Evolutionary conservation across 768 basidiomycete genomes (phyloP).

Genomic region (Termitomyces sp.): DNA sequence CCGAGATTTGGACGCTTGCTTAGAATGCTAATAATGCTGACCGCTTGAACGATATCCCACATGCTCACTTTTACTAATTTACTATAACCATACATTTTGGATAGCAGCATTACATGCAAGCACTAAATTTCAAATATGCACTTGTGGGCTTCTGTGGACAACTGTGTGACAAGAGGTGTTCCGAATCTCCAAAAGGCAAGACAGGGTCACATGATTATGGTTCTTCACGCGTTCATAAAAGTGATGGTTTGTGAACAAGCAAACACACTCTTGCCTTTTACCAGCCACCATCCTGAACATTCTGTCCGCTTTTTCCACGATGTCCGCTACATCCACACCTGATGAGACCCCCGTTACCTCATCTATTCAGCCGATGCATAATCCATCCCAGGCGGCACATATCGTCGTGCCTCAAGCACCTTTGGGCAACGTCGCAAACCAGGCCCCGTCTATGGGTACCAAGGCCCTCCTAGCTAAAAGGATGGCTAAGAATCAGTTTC

Average conservation of each 20-base stretch:
- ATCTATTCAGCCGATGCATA: slow-evolving; percentile 79
- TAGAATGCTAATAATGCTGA: neutral
- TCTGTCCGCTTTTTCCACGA: neutral
- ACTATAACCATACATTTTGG: neutral
- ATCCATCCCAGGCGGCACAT: slow-evolving; percentile 75
- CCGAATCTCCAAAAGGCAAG: slow-evolving; percentile 1
- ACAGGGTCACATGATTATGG: slow-evolving; percentile 12
- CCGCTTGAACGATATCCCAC: neutral
- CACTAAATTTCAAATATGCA: neutral
- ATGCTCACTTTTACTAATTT: neutral
- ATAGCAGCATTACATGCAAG: neutral
- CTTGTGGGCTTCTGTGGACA: neutral
- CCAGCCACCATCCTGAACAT: neutral
- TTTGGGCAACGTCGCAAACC: slow-evolving; percentile 58
- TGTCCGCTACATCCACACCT: slow-evolving; percentile 45
- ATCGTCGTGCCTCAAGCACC: slow-evolving; percentile 77
- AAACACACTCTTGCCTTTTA: neutral
- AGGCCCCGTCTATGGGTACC: slow-evolving; percentile 71
- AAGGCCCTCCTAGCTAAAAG: slow-evolving; percentile 92
- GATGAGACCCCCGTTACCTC: slow-evolving; percentile 57
- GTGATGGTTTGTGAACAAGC: neutral
- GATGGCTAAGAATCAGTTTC: slow-evolving; percentile 83
- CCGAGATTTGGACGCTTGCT: neutral
- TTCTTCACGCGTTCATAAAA: slow-evolving; percentile 9
- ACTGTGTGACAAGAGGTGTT: neutral